These are phyloP conservation scores for Epichloe uncinata DNA, from an alignment of 2,329 filamentous ascomycete genomes.

Conservation along the genomic window DNA sequence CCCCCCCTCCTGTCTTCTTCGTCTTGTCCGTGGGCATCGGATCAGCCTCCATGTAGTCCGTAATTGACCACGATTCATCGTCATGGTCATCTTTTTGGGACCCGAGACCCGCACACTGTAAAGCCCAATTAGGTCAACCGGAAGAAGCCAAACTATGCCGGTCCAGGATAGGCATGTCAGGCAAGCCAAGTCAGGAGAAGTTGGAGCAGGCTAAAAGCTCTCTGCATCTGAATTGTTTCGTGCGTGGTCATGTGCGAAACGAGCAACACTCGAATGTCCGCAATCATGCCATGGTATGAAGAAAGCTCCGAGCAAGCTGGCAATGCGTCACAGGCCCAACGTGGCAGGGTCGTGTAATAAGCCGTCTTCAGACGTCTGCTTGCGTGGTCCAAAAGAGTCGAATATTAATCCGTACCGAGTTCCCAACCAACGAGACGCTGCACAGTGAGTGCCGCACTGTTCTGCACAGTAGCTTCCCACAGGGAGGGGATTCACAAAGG, in stretches of 20 bases:
- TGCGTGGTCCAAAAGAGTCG: too few species aligned
- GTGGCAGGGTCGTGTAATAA: too few species aligned
- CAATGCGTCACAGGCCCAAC: neutral
- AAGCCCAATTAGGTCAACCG: neutral
- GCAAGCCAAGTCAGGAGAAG: constrained; percentile 1
- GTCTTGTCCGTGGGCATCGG: neutral
- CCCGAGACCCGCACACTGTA: neutral
- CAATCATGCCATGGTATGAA: neutral
- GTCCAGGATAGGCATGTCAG: constrained; percentile 1
- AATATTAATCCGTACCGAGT: too few species aligned
- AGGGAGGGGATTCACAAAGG: too few species aligned
- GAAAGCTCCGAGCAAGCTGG: neutral
- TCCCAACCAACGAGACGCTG: neutral
- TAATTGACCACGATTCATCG: too few species aligned
- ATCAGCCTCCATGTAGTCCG: too few species aligned
- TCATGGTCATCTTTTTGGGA: neutral
- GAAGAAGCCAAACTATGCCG: neutral
- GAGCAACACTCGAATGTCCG: neutral
- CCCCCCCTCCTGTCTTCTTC: too few species aligned
- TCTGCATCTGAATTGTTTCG: neutral
- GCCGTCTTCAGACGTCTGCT: too few species aligned
- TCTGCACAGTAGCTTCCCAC: too few species aligned
- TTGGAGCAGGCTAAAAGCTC: neutral
- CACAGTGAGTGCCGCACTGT: neutral
- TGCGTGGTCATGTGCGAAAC: neutral